These are phyloP conservation scores for Turnera subulata DNA, from an alignment of 345 rosid species.

Conservation along the genomic window DNA sequence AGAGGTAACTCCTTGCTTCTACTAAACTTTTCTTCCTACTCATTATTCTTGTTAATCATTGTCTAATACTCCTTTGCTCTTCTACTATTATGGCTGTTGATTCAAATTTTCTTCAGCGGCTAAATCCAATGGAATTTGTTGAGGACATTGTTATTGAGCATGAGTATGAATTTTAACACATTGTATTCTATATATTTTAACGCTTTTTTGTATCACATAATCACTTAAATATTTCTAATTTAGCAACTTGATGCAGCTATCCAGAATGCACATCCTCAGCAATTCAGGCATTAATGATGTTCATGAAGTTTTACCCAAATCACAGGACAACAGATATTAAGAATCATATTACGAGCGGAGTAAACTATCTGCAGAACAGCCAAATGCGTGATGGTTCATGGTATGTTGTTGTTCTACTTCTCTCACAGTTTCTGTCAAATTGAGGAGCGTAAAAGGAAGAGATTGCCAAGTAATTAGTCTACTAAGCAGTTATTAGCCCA, in stretches of 20 bases:
- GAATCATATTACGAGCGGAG: constrained; percentile 31
- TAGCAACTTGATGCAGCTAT: constrained; percentile 9
- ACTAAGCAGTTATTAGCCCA: background rate
- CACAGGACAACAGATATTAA: constrained; percentile 45
- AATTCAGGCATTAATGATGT: constrained; percentile 34
- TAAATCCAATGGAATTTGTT: constrained; percentile 52
- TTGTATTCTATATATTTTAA: background rate
- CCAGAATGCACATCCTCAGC: constrained; percentile 47
- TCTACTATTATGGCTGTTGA: too few relatives aligned
- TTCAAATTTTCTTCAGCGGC: constrained; percentile 36
- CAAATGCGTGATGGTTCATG: constrained; percentile 57
- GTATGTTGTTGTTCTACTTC: constrained; percentile 14
- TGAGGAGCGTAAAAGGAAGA: too few relatives aligned
- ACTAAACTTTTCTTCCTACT: background rate
- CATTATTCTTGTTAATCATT: background rate
- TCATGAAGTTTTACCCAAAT: constrained; percentile 38
- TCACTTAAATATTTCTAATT: too few relatives aligned
- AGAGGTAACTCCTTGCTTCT: constrained; percentile 31
- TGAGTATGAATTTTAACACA: constrained; percentile 17
- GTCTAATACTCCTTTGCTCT: background rate
- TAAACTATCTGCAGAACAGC: constrained; percentile 22
- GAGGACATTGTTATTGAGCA: constrained; percentile 43
- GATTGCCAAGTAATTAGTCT: too few relatives aligned
- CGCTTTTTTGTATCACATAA: too few relatives aligned
- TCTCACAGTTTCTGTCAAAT: too few relatives aligned